These are phyloP conservation scores for Eimeria sp. DNA, from an alignment of 169 alveolate genomes.

Conservation along the genomic window DNA sequence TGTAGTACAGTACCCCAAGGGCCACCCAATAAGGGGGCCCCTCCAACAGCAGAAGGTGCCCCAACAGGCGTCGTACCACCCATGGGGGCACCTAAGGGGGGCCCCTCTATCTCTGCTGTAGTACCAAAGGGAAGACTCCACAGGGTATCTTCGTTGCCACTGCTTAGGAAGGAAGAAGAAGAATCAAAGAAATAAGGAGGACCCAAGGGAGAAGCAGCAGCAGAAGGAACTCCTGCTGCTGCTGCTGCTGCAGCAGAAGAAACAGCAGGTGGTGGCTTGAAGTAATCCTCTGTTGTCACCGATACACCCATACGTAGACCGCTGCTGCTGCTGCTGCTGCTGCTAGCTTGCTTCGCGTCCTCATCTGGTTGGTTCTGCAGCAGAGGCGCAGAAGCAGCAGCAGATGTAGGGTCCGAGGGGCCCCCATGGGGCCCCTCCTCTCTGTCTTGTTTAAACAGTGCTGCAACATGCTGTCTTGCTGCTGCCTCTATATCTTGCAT, in stretches of 20 bases:
- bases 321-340: conserved; percentile 1
- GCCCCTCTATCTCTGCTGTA: neutral
- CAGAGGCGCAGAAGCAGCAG: neutral
- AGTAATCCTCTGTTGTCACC: conserved; percentile 28
- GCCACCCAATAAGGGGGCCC: neutral
- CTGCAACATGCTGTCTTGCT: neutral
- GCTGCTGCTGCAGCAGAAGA: neutral
- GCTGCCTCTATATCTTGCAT: conserved; percentile 10
- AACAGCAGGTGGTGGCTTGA: neutral
- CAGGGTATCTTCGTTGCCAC: neutral
- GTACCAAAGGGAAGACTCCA: neutral
- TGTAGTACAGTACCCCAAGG: neutral
- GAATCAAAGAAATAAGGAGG: neutral
- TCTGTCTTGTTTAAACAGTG: neutral
- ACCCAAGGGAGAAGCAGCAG: neutral
- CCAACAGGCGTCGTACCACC: neutral
- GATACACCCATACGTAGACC: neutral
- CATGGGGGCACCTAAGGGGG: conserved; percentile 30
- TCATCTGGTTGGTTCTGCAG: neutral
- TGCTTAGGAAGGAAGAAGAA: neutral
- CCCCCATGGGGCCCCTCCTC: conserved; percentile 19
- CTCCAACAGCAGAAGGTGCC: neutral
- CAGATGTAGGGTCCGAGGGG: neutral
- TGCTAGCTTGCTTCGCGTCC: neutral
- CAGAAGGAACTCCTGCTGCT: neutral